Conservation (phyloP, 805 yeast species). For the Starmerella kuoi region DNA sequence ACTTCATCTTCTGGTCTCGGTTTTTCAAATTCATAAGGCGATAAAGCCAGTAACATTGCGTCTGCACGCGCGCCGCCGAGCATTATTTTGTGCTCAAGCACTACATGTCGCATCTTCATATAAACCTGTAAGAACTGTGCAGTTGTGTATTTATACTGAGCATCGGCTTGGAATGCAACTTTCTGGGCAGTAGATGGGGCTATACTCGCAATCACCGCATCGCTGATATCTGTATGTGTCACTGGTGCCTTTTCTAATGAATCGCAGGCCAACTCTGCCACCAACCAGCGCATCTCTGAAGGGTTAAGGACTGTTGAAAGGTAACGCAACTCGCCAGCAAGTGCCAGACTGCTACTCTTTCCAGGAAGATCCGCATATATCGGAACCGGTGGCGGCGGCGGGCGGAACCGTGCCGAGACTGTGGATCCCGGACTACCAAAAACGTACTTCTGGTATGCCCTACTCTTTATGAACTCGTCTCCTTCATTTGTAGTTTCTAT, state of each 20-base stretch:
- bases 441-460: background rate
- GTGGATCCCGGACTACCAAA: background rate
- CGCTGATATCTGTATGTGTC: slow-evolving; percentile 23
- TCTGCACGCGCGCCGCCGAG: slow-evolving; percentile 16
- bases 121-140: slow-evolving; percentile 23
- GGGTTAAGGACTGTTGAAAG: slow-evolving; percentile 20
- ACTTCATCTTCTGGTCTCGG: slow-evolving; percentile 4
- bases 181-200: slow-evolving; percentile 19
- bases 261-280: slow-evolving; percentile 17
- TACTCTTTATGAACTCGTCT: background rate
- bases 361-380: slow-evolving; percentile 7
- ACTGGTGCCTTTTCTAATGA: slow-evolving; percentile 11
- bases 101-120: slow-evolving; percentile 19
- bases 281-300: slow-evolving; percentile 18
- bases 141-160: slow-evolving; percentile 22
- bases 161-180: slow-evolving; percentile 20
- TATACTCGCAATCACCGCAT: slow-evolving; percentile 20
- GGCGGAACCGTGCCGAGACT: slow-evolving; percentile 1
- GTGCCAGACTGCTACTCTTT: slow-evolving; percentile 7
- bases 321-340: slow-evolving; percentile 19
- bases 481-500: slow-evolving; percentile 5
- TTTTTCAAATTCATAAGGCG: slow-evolving; percentile 2
- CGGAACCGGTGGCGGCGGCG: slow-evolving; percentile 18
- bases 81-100: slow-evolving; percentile 19
- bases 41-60: slow-evolving; percentile 11